Conservation (phyloP, 257 asterid species). For the Voacanga thouarsii region DNA sequence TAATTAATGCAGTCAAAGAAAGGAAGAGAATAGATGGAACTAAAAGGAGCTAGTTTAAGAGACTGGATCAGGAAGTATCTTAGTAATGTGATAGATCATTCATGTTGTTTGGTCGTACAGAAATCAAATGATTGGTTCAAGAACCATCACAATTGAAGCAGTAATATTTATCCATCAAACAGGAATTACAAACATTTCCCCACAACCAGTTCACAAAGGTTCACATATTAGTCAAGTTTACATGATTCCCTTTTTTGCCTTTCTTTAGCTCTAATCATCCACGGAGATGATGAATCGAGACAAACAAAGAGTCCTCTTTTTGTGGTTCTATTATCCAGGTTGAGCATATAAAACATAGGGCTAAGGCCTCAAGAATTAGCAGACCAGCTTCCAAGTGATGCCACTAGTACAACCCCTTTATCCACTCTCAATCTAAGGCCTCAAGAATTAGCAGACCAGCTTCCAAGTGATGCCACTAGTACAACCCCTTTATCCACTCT, state of each 20-base stretch:
- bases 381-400: background rate
- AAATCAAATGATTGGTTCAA: background rate
- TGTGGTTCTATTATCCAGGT: background rate
- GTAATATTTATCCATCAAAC: background rate
- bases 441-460: background rate
- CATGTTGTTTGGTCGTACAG: too few relatives aligned
- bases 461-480: background rate
- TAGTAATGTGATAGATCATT: background rate
- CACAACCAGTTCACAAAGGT: background rate
- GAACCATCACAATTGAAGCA: background rate
- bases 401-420: background rate
- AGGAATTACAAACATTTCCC: background rate
- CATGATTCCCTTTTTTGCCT: background rate
- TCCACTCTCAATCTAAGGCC: background rate
- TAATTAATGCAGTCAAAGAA: slow-evolving; percentile 6
- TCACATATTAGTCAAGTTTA: too few relatives aligned
- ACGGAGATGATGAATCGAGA: too few relatives aligned
- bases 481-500: background rate
- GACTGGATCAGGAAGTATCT: background rate
- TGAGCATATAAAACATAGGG: too few relatives aligned
- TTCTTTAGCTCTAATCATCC: background rate
- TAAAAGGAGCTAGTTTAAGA: background rate
- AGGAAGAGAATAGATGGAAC: background rate
- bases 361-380: too few relatives aligned
- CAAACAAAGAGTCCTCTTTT: background rate